Percentiles rank a stretch among this genome's conserved stretches.
phyloP scores from a whole-genome alignment of 352 stramenopile genomes.

The Globisporangium carolinianum region DNA sequence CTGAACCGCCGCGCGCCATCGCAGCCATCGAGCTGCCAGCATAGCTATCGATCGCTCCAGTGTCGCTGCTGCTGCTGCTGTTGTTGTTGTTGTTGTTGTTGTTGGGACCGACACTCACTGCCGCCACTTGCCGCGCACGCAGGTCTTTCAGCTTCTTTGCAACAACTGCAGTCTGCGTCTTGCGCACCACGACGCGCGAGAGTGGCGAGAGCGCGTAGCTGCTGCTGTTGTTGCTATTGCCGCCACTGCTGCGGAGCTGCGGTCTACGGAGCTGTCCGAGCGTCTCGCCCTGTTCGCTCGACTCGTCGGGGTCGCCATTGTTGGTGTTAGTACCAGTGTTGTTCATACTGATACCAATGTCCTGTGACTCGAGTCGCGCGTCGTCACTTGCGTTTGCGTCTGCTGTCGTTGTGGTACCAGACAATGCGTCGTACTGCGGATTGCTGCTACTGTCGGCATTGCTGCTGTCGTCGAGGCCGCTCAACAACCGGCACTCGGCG shows the following conservation, averaged over 20 bases:
- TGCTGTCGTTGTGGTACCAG: not conserved
- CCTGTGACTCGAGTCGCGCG: slow-evolving; percentile 1
- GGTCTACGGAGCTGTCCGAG: slow-evolving; percentile 13
- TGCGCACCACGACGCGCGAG: slow-evolving; percentile 32
- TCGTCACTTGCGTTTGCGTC: not conserved
- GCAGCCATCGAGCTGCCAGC: not conserved
- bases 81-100: not conserved
- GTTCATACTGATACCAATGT: not conserved
- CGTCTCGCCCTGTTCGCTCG: slow-evolving; percentile 9
- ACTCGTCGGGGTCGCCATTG: slow-evolving; percentile 4
- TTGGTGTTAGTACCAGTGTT: not conserved
- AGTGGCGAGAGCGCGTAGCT: slow-evolving; percentile 27
- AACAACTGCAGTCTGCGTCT: slow-evolving; percentile 29
- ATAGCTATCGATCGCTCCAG: not conserved
- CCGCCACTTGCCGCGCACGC: slow-evolving; percentile 9
- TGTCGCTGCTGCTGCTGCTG: not conserved
- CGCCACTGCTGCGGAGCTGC: too few species aligned
- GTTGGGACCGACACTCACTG: too few species aligned
- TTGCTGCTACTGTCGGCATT: slow-evolving; percentile 5
- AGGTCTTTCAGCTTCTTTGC: slow-evolving; percentile 45
- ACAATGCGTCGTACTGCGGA: not conserved
- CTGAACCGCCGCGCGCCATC: not conserved
- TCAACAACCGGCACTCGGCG: slow-evolving; percentile 21
- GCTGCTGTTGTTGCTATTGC: slow-evolving; percentile 12
- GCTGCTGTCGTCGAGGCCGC: slow-evolving; percentile 5